A percentile compares a stretch with the other conserved stretches of the same genome.
Evolutionary conservation across 441 rosid species (phyloP).

Genomic region (Biscutella laevigata): DNA sequence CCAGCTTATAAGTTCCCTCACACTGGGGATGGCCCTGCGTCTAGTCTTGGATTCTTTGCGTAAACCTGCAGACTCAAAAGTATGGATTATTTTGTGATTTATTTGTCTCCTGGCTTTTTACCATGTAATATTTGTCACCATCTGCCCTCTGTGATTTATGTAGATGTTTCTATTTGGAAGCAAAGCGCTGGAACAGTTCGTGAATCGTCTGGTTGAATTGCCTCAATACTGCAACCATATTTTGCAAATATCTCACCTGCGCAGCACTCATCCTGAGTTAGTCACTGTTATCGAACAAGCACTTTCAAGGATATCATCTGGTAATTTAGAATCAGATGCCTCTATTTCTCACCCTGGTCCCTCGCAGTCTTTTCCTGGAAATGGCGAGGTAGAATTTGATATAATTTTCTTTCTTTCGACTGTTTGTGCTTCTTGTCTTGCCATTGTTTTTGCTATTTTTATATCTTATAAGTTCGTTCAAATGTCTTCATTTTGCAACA

Average conservation of each 20-base stretch:
- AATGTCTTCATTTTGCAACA: neutral
- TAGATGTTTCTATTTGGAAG: slow-evolving; percentile 99
- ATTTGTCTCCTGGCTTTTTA: neutral
- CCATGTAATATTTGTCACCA: slow-evolving; percentile 16
- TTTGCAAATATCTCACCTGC: slow-evolving; percentile 94
- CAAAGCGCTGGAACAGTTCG: slow-evolving; percentile 94
- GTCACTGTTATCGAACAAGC: slow-evolving; percentile 86
- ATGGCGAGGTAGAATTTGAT: slow-evolving; percentile 54
- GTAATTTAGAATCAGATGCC: slow-evolving; percentile 66
- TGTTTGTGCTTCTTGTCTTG: neutral
- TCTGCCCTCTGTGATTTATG: slow-evolving; percentile 12
- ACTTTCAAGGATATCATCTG: slow-evolving; percentile 79
- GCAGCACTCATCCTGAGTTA: slow-evolving; percentile 75
- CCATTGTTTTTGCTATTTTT: neutral
- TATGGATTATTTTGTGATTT: slow-evolving; percentile 22
- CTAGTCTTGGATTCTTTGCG: slow-evolving; percentile 93
- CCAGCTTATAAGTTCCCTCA: slow-evolving; percentile 88
- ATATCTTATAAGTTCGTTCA: neutral
- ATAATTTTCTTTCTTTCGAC: neutral
- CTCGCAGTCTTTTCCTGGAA: slow-evolving; percentile 45
- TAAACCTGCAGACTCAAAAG: slow-evolving; percentile 97
- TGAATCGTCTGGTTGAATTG: slow-evolving; percentile 94
- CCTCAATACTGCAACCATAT: slow-evolving; percentile 99
- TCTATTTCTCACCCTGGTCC: slow-evolving; percentile 45
- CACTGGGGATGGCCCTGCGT: slow-evolving; percentile 93